Evolutionary conservation across 208 protist genomes (phyloP).

Genomic region (Acanthamoeba lugdunensis): DNA sequence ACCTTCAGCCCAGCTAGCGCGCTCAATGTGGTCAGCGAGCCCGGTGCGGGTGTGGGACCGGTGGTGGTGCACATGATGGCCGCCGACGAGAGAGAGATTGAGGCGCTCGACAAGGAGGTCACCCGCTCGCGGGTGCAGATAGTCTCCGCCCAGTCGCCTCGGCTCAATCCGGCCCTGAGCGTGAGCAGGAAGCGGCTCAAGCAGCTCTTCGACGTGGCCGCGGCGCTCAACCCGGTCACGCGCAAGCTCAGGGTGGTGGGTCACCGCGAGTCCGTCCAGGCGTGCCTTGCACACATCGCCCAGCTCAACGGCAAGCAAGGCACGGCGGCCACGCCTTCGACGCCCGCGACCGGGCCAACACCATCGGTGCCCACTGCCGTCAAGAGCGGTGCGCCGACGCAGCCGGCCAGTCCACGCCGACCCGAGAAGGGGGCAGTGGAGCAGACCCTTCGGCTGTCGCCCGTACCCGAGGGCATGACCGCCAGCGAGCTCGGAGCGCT

Average conservation of each 20-base stretch:
- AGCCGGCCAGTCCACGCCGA: too few species aligned
- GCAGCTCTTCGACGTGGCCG: neutral
- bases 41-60: neutral
- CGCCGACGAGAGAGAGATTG: neutral
- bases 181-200: neutral
- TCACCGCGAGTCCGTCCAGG: neutral
- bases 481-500: neutral
- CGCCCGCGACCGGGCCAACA: too few species aligned
- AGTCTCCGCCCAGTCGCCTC: neutral
- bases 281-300: neutral
- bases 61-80: neutral
- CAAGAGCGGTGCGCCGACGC: too few species aligned
- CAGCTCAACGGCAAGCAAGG: neutral
- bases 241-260: neutral
- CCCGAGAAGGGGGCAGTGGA: neutral
- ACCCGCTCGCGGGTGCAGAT: neutral
- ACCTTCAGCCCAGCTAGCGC: neutral
- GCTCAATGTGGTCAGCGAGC: neutral
- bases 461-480: neutral
- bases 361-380: too few species aligned
- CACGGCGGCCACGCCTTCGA: too few species aligned
- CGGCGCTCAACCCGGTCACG: neutral
- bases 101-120: neutral
- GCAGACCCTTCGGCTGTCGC: neutral
- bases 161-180: neutral